phyloP scores from a whole-genome alignment of 1,284 basidiomycete genomes.

The Ustilago loliicola region DNA sequence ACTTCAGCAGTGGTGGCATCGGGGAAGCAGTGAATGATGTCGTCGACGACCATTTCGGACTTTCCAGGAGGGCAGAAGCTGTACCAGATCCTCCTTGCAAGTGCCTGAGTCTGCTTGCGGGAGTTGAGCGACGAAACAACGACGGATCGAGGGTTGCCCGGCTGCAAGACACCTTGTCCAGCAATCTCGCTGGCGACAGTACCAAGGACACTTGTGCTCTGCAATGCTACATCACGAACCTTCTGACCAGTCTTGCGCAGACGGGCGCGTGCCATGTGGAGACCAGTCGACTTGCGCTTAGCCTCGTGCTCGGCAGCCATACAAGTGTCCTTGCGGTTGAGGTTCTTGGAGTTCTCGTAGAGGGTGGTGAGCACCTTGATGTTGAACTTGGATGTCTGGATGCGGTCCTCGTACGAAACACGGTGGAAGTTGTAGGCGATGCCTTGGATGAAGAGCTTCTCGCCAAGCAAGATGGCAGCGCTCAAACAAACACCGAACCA shows the following conservation, averaged over 20 bases:
- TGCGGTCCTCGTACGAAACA: conserved; percentile 87
- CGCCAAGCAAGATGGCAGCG: conserved; percentile 79
- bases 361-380: conserved; percentile 80
- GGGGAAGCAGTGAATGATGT: conserved; percentile 82
- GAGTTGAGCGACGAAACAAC: conserved; percentile 52
- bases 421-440: conserved; percentile 82
- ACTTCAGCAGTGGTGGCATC: conserved; percentile 45
- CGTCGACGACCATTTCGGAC: conserved; percentile 75
- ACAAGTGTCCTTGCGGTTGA: conserved; percentile 49
- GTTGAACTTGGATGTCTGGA: conserved; percentile 85
- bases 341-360: conserved; percentile 79
- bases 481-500: conserved; percentile 81
- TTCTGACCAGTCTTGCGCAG: conserved; percentile 47
- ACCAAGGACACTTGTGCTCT: conserved; percentile 69
- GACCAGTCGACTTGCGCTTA: conserved; percentile 47
- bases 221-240: conserved; percentile 71
- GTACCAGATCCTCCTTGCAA: conserved; percentile 87
- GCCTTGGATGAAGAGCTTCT: conserved; percentile 87
- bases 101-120: conserved; percentile 83
- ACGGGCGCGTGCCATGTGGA: conserved; percentile 32
- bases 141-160: conserved; percentile 74
- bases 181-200: conserved; percentile 76
- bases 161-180: conserved; percentile 73
- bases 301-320: conserved; percentile 52
- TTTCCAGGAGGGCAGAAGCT: conserved; percentile 77